Percentiles rank a stretch among this genome's conserved stretches.
Evolutionary conservation across 1,139 yeast species (phyloP).

Genomic region (Pichia sp.): DNA sequence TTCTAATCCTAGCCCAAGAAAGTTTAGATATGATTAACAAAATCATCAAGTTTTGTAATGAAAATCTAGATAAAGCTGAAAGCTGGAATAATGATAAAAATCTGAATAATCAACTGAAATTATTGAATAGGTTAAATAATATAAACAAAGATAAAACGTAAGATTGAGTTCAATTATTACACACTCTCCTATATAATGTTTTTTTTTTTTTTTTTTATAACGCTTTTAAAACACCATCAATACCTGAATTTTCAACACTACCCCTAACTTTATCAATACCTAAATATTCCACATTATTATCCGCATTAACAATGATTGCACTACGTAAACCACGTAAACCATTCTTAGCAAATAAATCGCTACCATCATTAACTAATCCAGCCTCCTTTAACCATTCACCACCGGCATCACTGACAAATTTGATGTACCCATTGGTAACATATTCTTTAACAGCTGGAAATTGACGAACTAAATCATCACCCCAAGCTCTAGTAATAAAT

Average conservation of each 20-base stretch:
- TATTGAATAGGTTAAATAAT: slow-evolving; percentile 23
- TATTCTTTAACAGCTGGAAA: slow-evolving; percentile 2
- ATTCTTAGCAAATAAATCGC: slow-evolving; percentile 56
- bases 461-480: slow-evolving; percentile 51
- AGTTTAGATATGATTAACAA: slow-evolving; percentile 82
- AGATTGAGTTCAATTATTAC: no score
- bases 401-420: slow-evolving; percentile 66
- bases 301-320: slow-evolving; percentile 26
- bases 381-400: slow-evolving; percentile 22
- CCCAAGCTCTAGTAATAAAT: slow-evolving; percentile 78
- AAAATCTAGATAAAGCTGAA: slow-evolving; percentile 78
- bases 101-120: slow-evolving; percentile 21
- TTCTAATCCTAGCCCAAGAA: slow-evolving; percentile 78
- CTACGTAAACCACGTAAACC: slow-evolving; percentile 18
- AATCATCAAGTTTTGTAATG: slow-evolving; percentile 76
- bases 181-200: no score
- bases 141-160: slow-evolving; percentile 14
- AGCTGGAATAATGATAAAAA: slow-evolving; percentile 44
- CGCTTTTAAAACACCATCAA: slow-evolving; percentile 24
- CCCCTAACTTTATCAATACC: slow-evolving; percentile 54
- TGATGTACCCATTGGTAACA: slow-evolving; percentile 36
- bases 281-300: slow-evolving; percentile 55
- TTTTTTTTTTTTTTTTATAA: no score
- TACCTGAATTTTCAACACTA: slow-evolving; percentile 28
- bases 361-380: slow-evolving; percentile 26